These are phyloP conservation scores for Colletotrichum sp. DNA, from an alignment of 2,329 filamentous ascomycete genomes.

Conservation along the genomic window DNA sequence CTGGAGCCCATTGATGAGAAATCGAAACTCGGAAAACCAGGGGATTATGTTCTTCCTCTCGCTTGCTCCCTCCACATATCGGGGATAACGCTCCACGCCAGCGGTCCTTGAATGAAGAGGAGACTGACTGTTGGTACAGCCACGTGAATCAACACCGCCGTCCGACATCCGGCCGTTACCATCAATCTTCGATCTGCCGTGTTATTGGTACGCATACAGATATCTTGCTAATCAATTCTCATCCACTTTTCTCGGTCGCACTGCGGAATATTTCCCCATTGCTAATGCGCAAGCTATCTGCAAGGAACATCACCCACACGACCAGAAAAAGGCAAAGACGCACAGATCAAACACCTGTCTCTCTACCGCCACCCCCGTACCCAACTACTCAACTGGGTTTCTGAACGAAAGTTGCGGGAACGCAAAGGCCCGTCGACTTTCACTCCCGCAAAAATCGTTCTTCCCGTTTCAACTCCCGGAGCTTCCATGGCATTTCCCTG, in stretches of 20 bases:
- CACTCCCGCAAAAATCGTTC: neutral
- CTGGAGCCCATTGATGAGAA: neutral
- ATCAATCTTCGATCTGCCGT: neutral
- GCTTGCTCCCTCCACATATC: neutral
- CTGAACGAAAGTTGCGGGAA: neutral
- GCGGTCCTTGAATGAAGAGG: neutral
- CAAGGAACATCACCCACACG: neutral
- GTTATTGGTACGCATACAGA: neutral
- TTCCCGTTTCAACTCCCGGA: constrained; percentile 3
- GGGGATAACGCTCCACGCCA: neutral
- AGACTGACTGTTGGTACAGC: neutral
- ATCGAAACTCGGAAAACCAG: neutral
- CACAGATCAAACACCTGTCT: neutral
- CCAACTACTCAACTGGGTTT: neutral
- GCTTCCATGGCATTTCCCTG: neutral
- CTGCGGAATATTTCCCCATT: constrained; percentile 8
- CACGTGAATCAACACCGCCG: neutral
- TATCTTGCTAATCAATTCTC: neutral
- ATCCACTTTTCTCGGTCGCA: constrained; percentile 18
- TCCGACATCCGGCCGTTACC: neutral
- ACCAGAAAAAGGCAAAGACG: neutral
- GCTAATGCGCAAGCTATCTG: neutral
- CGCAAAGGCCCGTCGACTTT: neutral
- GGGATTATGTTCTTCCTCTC: neutral
- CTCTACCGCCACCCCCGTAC: neutral